Base-by-base conservation (phyloP, 1,139 yeast genomes). In the Magnusiomyces suaveolens region DNA sequence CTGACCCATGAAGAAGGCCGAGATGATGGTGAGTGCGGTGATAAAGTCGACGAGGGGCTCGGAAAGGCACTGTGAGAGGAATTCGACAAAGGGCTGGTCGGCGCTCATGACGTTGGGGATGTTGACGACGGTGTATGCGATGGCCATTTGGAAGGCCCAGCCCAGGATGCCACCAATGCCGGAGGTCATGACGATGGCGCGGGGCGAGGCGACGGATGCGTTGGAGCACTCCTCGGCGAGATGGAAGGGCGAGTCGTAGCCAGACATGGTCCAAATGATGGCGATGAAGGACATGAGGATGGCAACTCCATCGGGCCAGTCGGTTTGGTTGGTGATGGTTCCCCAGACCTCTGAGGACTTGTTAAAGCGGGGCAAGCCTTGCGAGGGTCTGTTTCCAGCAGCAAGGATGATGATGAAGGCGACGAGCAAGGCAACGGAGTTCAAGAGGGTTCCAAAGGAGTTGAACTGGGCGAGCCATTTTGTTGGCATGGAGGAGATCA, bases 201-300 rank as follows among this genome's bases (percentile, higher is more conserved):
- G 73, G 20, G 89, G 88, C 8, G 84, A 81, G 2, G 85, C 82
- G 38, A 72, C 70, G n/a, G 75, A 72, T 10, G 88, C 86, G 65
- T 83, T 82, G 47, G 83, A 72, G 63, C 86, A 81, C 64, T 83
- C 88, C 67, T 84, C 92, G 20, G 87, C 76, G 54, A 84, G 70
- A 63, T 84, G 89, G 73, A 83, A 83, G 0, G 89, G 86, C 23
- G 86, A 79, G 65, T 84, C 90, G 63, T 81, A 83, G 23, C 89
- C 89, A 50, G 84, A 78, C 84, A 83, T 82, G 39, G 85, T 80
- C 89, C 89, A 84, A 63, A 83, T 80, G 52, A 79, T 83, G 29
- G 87, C 83, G 63, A 82, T 70, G 66, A 82, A 83, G 21, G 81
- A 73, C 76, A 80, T 74, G 57, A 83, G 69, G 65, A 82, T 72